phyloP scores from a whole-genome alignment of 108 stramenopile genomes.

The Skeletonema marinoi region DNA sequence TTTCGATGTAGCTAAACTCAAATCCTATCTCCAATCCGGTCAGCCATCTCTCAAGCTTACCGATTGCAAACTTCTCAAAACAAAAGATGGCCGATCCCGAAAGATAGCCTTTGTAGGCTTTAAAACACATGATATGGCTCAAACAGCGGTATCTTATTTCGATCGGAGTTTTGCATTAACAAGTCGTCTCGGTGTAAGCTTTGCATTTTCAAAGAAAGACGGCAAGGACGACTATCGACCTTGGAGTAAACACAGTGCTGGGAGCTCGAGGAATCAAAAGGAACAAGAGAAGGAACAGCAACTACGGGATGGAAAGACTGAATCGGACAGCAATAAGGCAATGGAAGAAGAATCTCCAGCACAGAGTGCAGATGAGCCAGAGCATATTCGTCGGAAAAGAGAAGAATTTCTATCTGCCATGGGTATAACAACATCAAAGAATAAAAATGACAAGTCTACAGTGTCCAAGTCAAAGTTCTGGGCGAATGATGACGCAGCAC shows the following conservation, averaged over 20 bases:
- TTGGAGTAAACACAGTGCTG: conserved; percentile 59
- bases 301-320: neutral
- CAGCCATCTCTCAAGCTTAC: conserved; percentile 52
- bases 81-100: conserved; percentile 64
- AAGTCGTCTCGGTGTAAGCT: conserved; percentile 65
- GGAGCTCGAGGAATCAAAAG: conserved; percentile 35
- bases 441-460: conserved; percentile 12
- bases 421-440: conserved; percentile 30
- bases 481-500: conserved; percentile 79
- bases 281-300: conserved; percentile 21
- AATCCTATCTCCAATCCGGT: conserved; percentile 46
- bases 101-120: conserved; percentile 88
- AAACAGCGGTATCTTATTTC: conserved; percentile 58
- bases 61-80: conserved; percentile 77
- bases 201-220: conserved; percentile 64
- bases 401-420: conserved; percentile 55
- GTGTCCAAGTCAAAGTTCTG: conserved; percentile 75
- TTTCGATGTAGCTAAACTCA: conserved; percentile 63
- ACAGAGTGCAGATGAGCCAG: conserved; percentile 17
- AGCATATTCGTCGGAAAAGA: conserved; percentile 26
- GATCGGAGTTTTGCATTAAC: conserved; percentile 62
- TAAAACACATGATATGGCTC: conserved; percentile 54
- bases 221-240: conserved; percentile 46
- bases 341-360: conserved; percentile 5
- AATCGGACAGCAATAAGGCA: neutral